Base-by-base conservation (phyloP, 139 green algal genomes). In the Chlorella ohadii region DNA sequence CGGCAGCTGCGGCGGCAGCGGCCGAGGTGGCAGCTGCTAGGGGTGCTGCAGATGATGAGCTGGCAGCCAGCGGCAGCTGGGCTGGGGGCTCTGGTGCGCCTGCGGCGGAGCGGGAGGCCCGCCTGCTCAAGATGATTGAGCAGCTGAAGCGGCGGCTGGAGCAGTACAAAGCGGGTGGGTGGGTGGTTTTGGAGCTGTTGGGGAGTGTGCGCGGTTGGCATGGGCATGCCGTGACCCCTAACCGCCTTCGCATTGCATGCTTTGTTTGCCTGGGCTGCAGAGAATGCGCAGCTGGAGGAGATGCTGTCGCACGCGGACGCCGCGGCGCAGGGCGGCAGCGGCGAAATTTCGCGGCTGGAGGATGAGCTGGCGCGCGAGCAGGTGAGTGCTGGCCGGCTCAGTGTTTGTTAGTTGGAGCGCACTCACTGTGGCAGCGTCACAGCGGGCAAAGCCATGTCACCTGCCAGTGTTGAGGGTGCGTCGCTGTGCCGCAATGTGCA, bases 271-370 rank as follows among this genome's bases (percentile, higher is more conserved):
- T n/a, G n/a, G n/a, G n/a, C n/a, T n/a, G n/a, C 76, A 34, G 92
- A 97, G 87, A 95, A 95, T 67, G 64, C 88, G 87, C 92, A 96
- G 85, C 86, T 96, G 25, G 94, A 96, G 84, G 93, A 96, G 33
- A 84, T 96, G 86, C 85, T 96, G 76, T 76, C 82, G 6, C 39
- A 79, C 1, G 90, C 92, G 31, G 93, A 96, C 56, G 81, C 84
- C 22, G 66, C 56, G 56, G 83, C 87, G 38, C 86, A 86, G 56
- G 81, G 87, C 78, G 61, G 76, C 63, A 38, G 56, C 66, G 65
- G 64, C 31, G 80, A 93, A 75, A 80, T 93, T 31, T 63, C 75
- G 11, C 82, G 79, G 5, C 33, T 91, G 67, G 81, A 91, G 70
- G 87, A 88, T 16, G 81, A 81, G 47, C 75, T 93, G n/a, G 78